phyloP scores from a whole-genome alignment of 345 rosid species.

The Linum usitatissimum region DNA sequence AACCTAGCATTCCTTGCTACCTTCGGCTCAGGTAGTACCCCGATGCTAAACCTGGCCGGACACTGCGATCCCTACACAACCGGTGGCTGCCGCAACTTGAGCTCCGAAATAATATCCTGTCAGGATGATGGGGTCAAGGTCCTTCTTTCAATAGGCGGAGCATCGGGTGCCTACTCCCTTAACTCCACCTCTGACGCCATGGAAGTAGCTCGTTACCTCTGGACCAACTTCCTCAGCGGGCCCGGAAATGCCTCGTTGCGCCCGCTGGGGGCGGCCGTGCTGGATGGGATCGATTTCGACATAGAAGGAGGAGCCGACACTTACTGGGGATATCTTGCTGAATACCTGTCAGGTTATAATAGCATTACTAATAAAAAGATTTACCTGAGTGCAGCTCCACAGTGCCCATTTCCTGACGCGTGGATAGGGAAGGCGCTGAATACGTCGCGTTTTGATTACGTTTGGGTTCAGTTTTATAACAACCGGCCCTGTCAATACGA shows the following conservation, averaged over 20 bases:
- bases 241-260: background rate
- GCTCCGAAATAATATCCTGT: background rate
- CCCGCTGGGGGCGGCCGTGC: background rate
- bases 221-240: background rate
- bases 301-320: background rate
- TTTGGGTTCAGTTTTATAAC: background rate
- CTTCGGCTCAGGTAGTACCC: background rate
- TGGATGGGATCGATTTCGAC: background rate
- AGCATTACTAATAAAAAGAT: too few relatives aligned
- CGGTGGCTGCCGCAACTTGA: background rate
- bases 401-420: background rate
- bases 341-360: background rate
- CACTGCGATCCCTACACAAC: background rate
- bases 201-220: background rate
- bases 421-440: background rate
- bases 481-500: background rate
- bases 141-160: background rate
- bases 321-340: background rate
- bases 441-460: background rate
- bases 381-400: background rate
- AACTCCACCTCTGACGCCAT: background rate
- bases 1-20: background rate
- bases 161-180: background rate
- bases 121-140: background rate
- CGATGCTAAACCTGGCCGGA: background rate